Evolutionary conservation across 1,284 basidiomycete genomes (phyloP), one percentile per base, ranked within the genome.

Genomic region (Paramarasmius palmivorus): DNA sequence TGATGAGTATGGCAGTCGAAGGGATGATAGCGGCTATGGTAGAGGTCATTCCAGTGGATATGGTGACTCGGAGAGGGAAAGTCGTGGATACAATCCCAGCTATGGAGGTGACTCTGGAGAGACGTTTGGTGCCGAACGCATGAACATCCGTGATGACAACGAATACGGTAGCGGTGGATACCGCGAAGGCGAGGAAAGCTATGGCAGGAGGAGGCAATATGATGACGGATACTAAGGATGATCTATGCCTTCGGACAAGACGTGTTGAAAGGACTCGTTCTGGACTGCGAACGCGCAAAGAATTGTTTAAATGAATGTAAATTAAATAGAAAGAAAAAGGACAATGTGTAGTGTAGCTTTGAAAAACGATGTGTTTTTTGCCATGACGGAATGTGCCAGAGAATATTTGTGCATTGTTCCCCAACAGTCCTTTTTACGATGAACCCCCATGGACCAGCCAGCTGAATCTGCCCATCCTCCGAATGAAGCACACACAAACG

Each of bases 121-220:
- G 19, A 79, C 79, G 1, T 80, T 74, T 62, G 77, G 78, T 9
- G 75, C 71, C 12, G 79, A 79, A 59, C 67, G 73, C 15, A 59
- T 79, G 57, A 75, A 73, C 53, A 65, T 77, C 20, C 52, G 58
- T 14, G 69, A 67, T 42, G 62, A 64, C 29, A 60, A 65, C 12
- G 59, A 65, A 23, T 54, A 62, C 37, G 60, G 49, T 25, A 49
- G 52, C 17, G 48, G 47, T 20, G 38, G 53, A n/a, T 45, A 52
- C 22, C 19, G 44, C 9, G 50, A 53, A 39, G n/a, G n/a, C n/a
- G 55, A 53, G 23, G 40, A 44, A 29, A 49, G 57, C 10, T 57
- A 58, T 45, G 59, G 58, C 15, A 57, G 55, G n/a, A 45, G 52
- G 41, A 59, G 59, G 7, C 63, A 67, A n/a, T 39, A 58, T 19